phyloP scores from a whole-genome alignment of 805 yeast species.

The Saccharomycopsis fodiens region DNA sequence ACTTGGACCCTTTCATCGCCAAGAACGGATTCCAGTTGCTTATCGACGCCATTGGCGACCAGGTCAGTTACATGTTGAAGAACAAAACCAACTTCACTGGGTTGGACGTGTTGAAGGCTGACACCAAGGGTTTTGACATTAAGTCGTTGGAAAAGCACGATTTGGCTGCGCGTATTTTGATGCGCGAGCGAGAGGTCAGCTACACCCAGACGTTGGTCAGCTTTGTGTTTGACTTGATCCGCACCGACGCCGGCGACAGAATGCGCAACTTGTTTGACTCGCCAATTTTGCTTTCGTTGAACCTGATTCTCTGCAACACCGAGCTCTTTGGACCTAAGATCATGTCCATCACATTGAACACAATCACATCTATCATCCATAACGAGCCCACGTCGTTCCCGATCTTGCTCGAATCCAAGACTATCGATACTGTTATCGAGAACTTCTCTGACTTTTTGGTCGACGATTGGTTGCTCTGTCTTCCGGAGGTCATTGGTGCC shows the following conservation, averaged over 20 bases:
- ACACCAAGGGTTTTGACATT: constrained; percentile 8
- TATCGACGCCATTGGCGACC: constrained; percentile 53
- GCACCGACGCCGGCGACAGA: constrained; percentile 75
- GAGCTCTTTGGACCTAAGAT: constrained; percentile 59
- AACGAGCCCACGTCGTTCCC: constrained; percentile 87
- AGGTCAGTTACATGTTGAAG: constrained; percentile 54
- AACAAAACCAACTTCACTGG: constrained; percentile 43
- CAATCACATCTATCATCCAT: constrained; percentile 66
- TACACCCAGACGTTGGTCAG: constrained; percentile 53
- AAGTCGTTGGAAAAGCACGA: constrained; percentile 6
- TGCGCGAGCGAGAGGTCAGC: constrained; percentile 6
- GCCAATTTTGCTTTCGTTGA: constrained; percentile 56
- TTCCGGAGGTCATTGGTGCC: constrained; percentile 78
- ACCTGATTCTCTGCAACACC: constrained; percentile 49
- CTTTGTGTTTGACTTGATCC: constrained; percentile 51
- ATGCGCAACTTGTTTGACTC: constrained; percentile 83
- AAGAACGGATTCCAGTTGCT: constrained; percentile 58
- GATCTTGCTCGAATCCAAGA: constrained; percentile 69
- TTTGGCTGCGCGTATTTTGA: constrained; percentile 1
- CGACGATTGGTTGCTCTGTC: constrained; percentile 49
- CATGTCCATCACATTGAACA: constrained; percentile 51
- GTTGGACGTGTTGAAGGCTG: constrained; percentile 4
- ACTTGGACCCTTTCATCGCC: constrained; percentile 56
- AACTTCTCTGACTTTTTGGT: constrained; percentile 50
- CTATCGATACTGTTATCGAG: constrained; percentile 56